These are phyloP conservation scores for Hydnum rufescens DNA, from an alignment of 768 basidiomycete genomes.

Conservation along the genomic window DNA sequence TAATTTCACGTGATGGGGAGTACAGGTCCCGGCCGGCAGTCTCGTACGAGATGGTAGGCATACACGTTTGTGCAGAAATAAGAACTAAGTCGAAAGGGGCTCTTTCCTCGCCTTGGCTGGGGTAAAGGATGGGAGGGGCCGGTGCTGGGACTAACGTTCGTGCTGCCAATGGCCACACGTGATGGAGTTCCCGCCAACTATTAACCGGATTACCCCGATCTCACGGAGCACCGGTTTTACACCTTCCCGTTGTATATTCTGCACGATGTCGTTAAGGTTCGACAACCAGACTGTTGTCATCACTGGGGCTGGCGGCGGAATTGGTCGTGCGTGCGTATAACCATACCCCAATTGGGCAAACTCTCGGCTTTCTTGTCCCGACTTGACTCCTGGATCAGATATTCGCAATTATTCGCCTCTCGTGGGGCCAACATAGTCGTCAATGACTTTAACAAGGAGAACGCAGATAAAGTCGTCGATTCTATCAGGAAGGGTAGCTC, in stretches of 20 bases:
- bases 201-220: no score
- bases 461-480: conserved; percentile 82
- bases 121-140: no score
- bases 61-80: no score
- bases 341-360: not conserved
- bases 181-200: no score
- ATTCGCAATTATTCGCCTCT: conserved; percentile 80
- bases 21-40: no score
- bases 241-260: not conserved
- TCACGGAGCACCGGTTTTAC: no score
- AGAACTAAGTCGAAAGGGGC: no score
- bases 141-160: no score
- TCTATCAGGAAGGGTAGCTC: conserved; percentile 60
- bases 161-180: no score
- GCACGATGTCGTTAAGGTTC: conserved; percentile 24
- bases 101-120: no score
- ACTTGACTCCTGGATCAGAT: conserved; percentile 25
- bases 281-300: conserved; percentile 81
- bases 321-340: conserved; percentile 65
- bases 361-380: not conserved
- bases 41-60: no score
- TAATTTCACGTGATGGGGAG: no score
- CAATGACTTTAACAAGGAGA: conserved; percentile 76
- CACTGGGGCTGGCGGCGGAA: conserved; percentile 89
- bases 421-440: conserved; percentile 88